These are phyloP conservation scores for Tricholoma hemisulphureum DNA, from an alignment of 768 basidiomycete species.

Conservation along the genomic window DNA sequence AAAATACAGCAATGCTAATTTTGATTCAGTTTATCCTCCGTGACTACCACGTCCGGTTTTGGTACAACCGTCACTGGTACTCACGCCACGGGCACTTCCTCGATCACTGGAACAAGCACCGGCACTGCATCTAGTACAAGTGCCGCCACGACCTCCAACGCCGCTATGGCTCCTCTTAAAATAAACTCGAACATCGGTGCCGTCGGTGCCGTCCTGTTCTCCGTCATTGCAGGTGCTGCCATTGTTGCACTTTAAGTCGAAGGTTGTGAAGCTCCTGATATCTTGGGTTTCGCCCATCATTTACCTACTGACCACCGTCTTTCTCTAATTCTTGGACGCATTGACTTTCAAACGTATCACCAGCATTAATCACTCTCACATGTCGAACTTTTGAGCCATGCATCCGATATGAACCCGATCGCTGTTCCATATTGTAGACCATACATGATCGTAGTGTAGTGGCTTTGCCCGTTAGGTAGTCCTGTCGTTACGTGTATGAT, in stretches of 20 bases:
- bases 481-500: slow-evolving; percentile 23
- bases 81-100: background rate
- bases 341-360: background rate
- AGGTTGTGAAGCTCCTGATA: background rate
- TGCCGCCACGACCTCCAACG: slow-evolving; percentile 22
- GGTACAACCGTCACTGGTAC: slow-evolving; percentile 15
- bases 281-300: background rate
- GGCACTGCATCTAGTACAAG: slow-evolving; percentile 10
- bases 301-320: background rate
- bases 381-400: background rate
- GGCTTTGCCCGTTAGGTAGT: slow-evolving; percentile 24
- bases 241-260: slow-evolving; percentile 40
- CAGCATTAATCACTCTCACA: background rate
- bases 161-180: slow-evolving; percentile 33
- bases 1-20: background rate
- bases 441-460: slow-evolving; percentile 19
- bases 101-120: slow-evolving; percentile 10
- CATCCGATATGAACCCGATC: background rate
- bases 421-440: slow-evolving; percentile 4
- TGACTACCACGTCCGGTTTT: slow-evolving; percentile 12
- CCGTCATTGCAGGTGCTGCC: slow-evolving; percentile 48
- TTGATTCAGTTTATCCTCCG: background rate
- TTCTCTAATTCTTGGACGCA: background rate
- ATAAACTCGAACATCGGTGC: slow-evolving; percentile 32
- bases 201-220: slow-evolving; percentile 37